Percentiles rank a stretch among this genome's conserved stretches.
Conservation (phyloP, 2,329 filamentous ascomycete species). For the Pseudogymnoascus verrucosus region DNA sequence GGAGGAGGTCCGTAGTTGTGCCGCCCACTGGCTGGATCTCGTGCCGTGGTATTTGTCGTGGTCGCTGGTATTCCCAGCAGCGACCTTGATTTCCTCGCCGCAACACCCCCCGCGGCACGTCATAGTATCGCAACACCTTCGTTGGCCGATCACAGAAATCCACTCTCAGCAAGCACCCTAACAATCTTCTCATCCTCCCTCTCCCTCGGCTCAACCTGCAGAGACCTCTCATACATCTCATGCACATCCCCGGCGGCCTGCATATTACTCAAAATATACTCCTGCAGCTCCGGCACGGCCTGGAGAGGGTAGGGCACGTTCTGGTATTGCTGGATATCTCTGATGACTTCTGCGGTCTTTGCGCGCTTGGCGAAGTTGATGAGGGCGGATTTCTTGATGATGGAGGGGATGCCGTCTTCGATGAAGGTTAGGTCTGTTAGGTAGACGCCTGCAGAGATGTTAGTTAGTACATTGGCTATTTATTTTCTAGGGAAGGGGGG, state of each 20-base stretch:
- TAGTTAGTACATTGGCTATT: background rate
- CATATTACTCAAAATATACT: slow-evolving; percentile 96
- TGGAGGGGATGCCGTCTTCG: slow-evolving; percentile 92
- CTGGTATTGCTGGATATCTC: slow-evolving; percentile 97
- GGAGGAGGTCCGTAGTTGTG: background rate
- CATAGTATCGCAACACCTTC: too few relatives aligned
- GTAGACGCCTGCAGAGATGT: slow-evolving; percentile 63
- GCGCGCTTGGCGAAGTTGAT: slow-evolving; percentile 98
- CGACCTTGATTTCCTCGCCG: background rate
- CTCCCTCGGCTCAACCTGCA: slow-evolving; percentile 88
- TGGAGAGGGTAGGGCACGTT: slow-evolving; percentile 93
- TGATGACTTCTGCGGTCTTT: slow-evolving; percentile 96
- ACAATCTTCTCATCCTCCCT: slow-evolving; percentile 99
- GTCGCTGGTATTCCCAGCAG: background rate
- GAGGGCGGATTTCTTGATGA: slow-evolving; percentile 91
- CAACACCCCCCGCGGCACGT: background rate
- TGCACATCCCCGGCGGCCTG: slow-evolving; percentile 91
- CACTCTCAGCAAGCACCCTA: slow-evolving; percentile 46
- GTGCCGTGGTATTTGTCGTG: background rate
- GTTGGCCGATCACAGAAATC: slow-evolving; percentile 2
- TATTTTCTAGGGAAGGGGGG: too few relatives aligned
- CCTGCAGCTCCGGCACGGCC: slow-evolving; percentile 82
- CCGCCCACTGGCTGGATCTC: background rate
- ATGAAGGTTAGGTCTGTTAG: slow-evolving; percentile 97
- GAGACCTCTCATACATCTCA: slow-evolving; percentile 98